These are phyloP conservation scores for Diaporthe sp. DNA, from an alignment of 2,329 filamentous ascomycete genomes.

Conservation along the genomic window DNA sequence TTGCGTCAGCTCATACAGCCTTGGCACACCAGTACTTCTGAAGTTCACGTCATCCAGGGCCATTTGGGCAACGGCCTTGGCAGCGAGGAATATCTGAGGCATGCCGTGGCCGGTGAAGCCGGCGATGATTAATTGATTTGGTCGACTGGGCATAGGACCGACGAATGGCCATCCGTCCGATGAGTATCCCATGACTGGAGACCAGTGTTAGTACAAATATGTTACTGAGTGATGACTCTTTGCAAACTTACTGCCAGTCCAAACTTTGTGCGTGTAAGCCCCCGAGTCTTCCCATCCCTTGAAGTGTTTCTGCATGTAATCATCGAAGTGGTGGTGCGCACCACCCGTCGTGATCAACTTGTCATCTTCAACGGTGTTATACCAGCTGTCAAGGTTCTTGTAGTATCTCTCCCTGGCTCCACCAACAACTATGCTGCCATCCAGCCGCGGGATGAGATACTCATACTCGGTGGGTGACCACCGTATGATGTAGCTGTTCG, in stretches of 20 bases:
- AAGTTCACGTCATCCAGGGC: slow-evolving; percentile 44
- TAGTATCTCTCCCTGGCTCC: slow-evolving; percentile 50
- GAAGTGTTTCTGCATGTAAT: slow-evolving; percentile 58
- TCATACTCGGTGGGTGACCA: slow-evolving; percentile 39
- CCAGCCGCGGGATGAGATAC: slow-evolving; percentile 53
- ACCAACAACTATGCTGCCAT: slow-evolving; percentile 55
- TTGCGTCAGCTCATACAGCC: slow-evolving; percentile 47
- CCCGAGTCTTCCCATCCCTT: slow-evolving; percentile 56
- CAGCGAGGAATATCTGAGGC: slow-evolving; percentile 54
- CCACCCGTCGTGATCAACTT: slow-evolving; percentile 46
- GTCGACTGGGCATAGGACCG: slow-evolving; percentile 52
- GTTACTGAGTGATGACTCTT: fast-evolving
- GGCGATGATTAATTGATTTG: slow-evolving; percentile 55
- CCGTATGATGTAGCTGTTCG: slow-evolving; percentile 39
- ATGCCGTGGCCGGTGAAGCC: slow-evolving; percentile 65
- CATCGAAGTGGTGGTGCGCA: slow-evolving; percentile 53
- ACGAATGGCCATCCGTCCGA: slow-evolving; percentile 55
- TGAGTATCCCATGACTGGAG: slow-evolving; percentile 54
- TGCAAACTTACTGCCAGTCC: slow-evolving; percentile 52
- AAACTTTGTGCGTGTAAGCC: slow-evolving; percentile 49
- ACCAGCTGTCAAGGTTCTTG: slow-evolving; percentile 50
- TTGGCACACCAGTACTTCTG: slow-evolving; percentile 49
- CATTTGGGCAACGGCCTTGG: slow-evolving; percentile 54
- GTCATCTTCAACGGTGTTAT: slow-evolving; percentile 54
- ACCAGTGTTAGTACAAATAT: background rate